Percentiles rank a stretch among this genome's conserved stretches.
Conservation (phyloP, 768 basidiomycete genomes). For the Termitomyces sp. region DNA sequence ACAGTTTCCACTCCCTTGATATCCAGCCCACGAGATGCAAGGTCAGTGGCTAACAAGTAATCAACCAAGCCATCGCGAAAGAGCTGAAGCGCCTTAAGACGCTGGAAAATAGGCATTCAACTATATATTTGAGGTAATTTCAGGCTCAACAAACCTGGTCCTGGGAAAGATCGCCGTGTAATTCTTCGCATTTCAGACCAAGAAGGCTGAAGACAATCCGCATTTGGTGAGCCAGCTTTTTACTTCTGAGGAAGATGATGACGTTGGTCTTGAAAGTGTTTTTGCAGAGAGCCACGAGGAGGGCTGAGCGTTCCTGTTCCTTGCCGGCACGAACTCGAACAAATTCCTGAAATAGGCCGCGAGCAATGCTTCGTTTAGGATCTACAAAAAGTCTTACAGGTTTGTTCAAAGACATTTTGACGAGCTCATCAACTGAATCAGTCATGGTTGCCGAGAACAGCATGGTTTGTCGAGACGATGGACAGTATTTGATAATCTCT, state of each 20-base stretch:
- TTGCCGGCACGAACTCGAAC: constrained; percentile 83
- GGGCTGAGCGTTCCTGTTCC: constrained; percentile 68
- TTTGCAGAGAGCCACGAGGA: constrained; percentile 82
- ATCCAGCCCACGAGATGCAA: constrained; percentile 93
- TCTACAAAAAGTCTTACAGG: constrained; percentile 96
- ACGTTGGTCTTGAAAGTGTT: constrained; percentile 79
- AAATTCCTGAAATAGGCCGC: constrained; percentile 89
- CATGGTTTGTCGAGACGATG: constrained; percentile 90
- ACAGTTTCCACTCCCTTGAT: constrained; percentile 98
- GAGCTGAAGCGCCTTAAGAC: constrained; percentile 76
- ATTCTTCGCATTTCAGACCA: constrained; percentile 85
- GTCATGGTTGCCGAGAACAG: constrained; percentile 99
- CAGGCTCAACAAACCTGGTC: constrained; percentile 63
- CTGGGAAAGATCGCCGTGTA: constrained; percentile 94
- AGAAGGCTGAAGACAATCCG: constrained; percentile 86
- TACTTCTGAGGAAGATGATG: constrained; percentile 94
- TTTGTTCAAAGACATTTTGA: constrained; percentile 87
- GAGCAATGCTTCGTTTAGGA: constrained; percentile 83
- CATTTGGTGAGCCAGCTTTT: constrained; percentile 96
- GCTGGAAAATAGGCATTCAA: constrained; percentile 36
- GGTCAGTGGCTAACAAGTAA: constrained; percentile 93
- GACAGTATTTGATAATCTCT: constrained; percentile 92
- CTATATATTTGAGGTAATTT: background rate
- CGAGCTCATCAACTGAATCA: constrained; percentile 90
- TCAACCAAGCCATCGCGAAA: constrained; percentile 89